Evolutionary conservation across 805 yeast genomes (phyloP).

Genomic region (Wickerhamomyces silvicola): DNA sequence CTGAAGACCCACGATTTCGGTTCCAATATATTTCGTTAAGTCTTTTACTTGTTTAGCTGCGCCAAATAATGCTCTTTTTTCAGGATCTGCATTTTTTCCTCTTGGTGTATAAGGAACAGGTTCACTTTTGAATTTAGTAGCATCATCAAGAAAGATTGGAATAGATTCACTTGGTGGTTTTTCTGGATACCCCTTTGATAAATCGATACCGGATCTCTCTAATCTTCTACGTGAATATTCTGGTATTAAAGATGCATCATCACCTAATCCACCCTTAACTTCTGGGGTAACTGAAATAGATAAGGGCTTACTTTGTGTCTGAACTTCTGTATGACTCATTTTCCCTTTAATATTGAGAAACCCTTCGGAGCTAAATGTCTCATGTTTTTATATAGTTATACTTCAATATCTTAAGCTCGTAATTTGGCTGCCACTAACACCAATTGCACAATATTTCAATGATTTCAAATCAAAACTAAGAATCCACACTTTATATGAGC

Average conservation of each 20-base stretch:
- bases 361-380: too few species aligned
- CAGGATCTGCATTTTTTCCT: conserved; percentile 33
- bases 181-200: conserved; percentile 33
- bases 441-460: too few species aligned
- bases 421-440: too few species aligned
- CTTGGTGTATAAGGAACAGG: conserved; percentile 28
- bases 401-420: too few species aligned
- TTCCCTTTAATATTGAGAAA: too few species aligned
- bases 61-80: conserved; percentile 33
- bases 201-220: conserved; percentile 18
- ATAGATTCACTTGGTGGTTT: conserved; percentile 25
- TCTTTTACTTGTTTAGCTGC: conserved; percentile 35
- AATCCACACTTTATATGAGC: too few species aligned
- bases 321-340: too few species aligned
- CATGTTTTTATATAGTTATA: too few species aligned
- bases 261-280: not conserved
- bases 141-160: conserved; percentile 36
- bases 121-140: conserved; percentile 27
- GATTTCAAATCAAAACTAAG: too few species aligned
- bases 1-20: conserved; percentile 43
- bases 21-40: conserved; percentile 40
- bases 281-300: not conserved
- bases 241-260: too few species aligned
- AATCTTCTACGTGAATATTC: too few species aligned
- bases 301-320: too few species aligned